Conservation (phyloP, 2,329 filamentous ascomycete genomes). For the Botrytis paeoniae region DNA sequence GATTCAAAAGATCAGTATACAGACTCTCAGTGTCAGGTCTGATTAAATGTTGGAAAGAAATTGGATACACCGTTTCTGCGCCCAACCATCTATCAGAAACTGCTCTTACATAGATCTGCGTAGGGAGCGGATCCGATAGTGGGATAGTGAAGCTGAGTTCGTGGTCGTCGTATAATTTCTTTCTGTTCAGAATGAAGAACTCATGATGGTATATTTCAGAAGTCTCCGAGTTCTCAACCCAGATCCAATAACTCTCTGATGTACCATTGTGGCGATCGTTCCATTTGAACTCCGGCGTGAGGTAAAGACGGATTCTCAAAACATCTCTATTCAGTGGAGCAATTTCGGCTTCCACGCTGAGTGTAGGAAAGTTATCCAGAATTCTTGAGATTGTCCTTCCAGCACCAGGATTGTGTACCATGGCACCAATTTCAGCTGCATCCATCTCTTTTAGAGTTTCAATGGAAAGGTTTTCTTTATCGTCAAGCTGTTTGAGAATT, state of each 20-base stretch:
- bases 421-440: conserved; percentile 77
- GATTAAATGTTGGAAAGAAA: conserved; percentile 97
- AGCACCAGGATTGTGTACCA: conserved; percentile 89
- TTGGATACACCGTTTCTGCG: conserved; percentile 89
- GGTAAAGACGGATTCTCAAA: conserved; percentile 79
- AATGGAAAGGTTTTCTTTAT: conserved; percentile 73
- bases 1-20: conserved; percentile 88
- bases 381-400: conserved; percentile 78
- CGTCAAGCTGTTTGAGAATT: conserved; percentile 78
- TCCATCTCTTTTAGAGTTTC: conserved; percentile 93
- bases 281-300: conserved; percentile 91
- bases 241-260: conserved; percentile 96
- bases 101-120: conserved; percentile 92
- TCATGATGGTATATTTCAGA: conserved; percentile 98
- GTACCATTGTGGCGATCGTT: conserved; percentile 91
- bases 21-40: conserved; percentile 95
- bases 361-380: conserved; percentile 85
- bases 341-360: conserved; percentile 89
- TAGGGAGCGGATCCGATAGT: conserved; percentile 85
- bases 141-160: conserved; percentile 98
- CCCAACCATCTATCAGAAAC: conserved; percentile 96
- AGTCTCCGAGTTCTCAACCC: conserved; percentile 98
- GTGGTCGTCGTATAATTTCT: conserved; percentile 91
- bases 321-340: conserved; percentile 94
- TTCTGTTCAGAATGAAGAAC: conserved; percentile 87